Percentiles rank a stretch among this genome's conserved stretches.
Evolutionary conservation across 768 basidiomycete species (phyloP).

Genomic region (Boletus eberwhitei): DNA sequence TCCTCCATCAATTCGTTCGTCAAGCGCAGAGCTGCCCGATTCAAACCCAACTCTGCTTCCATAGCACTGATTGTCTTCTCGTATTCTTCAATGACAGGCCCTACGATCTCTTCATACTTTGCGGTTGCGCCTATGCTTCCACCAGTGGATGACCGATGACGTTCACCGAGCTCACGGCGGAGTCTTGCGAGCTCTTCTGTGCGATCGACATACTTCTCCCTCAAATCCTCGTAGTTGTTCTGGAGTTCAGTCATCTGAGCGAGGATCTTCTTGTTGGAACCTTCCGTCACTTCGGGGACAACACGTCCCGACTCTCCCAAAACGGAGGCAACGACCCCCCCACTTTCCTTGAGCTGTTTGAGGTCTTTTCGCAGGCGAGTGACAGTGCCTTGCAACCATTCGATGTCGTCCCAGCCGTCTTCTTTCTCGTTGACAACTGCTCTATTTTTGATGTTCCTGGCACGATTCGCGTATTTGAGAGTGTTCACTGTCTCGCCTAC

Average conservation of each 20-base stretch:
- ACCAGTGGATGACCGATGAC: conserved; percentile 53
- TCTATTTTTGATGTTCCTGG: conserved; percentile 94
- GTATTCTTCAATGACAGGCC: conserved; percentile 97
- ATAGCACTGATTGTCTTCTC: conserved; percentile 95
- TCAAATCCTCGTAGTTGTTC: conserved; percentile 80
- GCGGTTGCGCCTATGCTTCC: conserved; percentile 67
- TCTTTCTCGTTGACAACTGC: conserved; percentile 92
- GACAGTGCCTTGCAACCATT: conserved; percentile 90
- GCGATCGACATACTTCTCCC: conserved; percentile 81
- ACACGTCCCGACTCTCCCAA: conserved; percentile 29
- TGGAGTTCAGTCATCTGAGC: conserved; percentile 82
- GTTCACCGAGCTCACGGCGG: conserved; percentile 74
- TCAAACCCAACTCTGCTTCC: conserved; percentile 88
- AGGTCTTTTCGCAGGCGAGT: conserved; percentile 84
- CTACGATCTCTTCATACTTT: conserved; percentile 90
- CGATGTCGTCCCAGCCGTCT: conserved; percentile 98
- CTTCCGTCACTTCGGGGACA: conserved; percentile 44
- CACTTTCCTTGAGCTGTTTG: conserved; percentile 73
- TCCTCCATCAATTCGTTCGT: conserved; percentile 93
- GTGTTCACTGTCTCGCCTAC: conserved; percentile 91
- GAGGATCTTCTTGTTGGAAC: conserved; percentile 70
- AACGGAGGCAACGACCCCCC: conserved; percentile 25
- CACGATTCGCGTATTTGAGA: conserved; percentile 95
- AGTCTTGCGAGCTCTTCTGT: conserved; percentile 84
- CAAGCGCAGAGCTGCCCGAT: conserved; percentile 80